These are phyloP conservation scores for Salix exigua DNA, from an alignment of 345 rosid species.

Conservation along the genomic window DNA sequence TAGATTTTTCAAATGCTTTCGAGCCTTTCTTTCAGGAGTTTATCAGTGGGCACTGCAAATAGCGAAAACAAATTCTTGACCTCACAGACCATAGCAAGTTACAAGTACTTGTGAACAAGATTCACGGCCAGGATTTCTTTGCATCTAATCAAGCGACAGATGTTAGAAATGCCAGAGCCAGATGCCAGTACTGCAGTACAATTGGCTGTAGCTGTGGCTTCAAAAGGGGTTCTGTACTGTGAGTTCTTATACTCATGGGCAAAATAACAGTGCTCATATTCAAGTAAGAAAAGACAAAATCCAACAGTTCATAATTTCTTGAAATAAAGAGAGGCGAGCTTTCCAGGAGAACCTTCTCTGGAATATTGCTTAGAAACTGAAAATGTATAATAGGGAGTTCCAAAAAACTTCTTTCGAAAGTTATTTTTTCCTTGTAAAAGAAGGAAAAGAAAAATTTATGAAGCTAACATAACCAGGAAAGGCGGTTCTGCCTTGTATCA, in stretches of 20 bases:
- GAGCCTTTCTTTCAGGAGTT: neutral
- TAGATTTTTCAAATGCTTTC: neutral
- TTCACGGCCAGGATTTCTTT: neutral
- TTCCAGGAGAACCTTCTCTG: neutral
- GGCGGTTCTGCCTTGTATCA: neutral
- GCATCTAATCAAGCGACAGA: neutral
- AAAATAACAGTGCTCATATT: neutral
- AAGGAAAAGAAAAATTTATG: neutral
- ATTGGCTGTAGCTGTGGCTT: neutral
- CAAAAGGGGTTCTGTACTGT: neutral
- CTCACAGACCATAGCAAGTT: neutral
- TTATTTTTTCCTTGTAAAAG: neutral
- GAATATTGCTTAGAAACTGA: neutral
- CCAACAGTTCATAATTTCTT: neutral
- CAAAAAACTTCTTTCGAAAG: neutral
- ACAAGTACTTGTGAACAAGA: neutral
- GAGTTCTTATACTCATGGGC: neutral
- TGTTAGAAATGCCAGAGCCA: neutral
- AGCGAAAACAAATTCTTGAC: neutral
- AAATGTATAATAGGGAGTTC: neutral
- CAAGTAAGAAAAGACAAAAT: neutral
- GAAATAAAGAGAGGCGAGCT: neutral
- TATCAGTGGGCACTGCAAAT: neutral
- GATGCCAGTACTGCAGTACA: neutral
- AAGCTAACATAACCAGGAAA: neutral